Conservation (phyloP, 768 basidiomycete genomes). For the Strobilomyces echinocephalus region DNA sequence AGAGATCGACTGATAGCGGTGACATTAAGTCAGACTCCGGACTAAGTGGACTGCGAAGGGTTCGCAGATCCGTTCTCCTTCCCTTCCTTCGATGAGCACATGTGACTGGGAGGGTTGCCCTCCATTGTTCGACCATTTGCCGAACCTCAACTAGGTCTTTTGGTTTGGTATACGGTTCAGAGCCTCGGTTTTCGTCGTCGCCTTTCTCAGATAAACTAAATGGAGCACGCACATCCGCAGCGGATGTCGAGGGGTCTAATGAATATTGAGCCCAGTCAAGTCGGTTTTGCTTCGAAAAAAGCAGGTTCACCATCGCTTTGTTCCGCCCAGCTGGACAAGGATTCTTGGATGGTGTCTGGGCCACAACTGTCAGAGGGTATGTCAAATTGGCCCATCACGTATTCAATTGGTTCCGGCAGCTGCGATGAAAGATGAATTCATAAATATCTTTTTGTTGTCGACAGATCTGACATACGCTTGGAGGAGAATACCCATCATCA, state of each 20-base stretch:
- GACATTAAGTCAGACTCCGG: slow-evolving; percentile 14
- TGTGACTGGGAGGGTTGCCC: slow-evolving; percentile 22
- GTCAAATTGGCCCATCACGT: slow-evolving; percentile 27
- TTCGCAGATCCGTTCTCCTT: slow-evolving; percentile 7
- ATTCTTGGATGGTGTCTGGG: slow-evolving; percentile 19
- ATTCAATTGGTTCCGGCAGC: slow-evolving; percentile 31
- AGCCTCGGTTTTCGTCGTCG: slow-evolving; percentile 4
- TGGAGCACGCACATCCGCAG: slow-evolving; percentile 7
- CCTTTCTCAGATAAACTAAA: slow-evolving; percentile 22
- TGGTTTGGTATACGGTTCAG: slow-evolving; percentile 19
- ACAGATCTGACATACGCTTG: slow-evolving; percentile 16
- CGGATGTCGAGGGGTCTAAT: slow-evolving; percentile 25
- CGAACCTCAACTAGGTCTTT: slow-evolving; percentile 22
- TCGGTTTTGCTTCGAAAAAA: neutral
- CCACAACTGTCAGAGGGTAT: slow-evolving; percentile 17
- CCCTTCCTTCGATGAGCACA: slow-evolving; percentile 10
- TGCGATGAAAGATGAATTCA: slow-evolving; percentile 1
- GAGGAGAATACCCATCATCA: slow-evolving; percentile 27
- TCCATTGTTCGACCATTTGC: slow-evolving; percentile 31
- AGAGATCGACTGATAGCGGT: slow-evolving; percentile 20
- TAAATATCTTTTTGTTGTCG: neutral
- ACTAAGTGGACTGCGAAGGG: neutral
- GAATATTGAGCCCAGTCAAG: neutral
- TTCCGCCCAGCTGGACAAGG: slow-evolving; percentile 30
- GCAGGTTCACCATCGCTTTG: slow-evolving; percentile 25